Conservation (phyloP, 2,329 filamentous ascomycete species). For the Cytospora leucostoma region DNA sequence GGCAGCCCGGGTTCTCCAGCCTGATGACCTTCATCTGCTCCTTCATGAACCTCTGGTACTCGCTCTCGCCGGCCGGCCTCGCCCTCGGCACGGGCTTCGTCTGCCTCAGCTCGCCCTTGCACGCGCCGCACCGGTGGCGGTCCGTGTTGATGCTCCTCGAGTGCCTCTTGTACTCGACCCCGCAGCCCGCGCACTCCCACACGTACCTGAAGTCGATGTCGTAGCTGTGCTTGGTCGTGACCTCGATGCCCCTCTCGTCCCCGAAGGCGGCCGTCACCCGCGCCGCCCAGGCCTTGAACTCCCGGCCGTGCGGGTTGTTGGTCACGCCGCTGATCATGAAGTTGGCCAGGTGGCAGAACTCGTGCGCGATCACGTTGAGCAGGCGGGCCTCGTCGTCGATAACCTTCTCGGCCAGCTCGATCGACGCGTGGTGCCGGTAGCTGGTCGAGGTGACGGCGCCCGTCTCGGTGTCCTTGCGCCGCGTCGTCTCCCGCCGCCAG, state of each 20-base stretch:
- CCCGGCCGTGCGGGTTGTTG: slow-evolving; percentile 76
- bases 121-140: slow-evolving; percentile 75
- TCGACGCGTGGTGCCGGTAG: slow-evolving; percentile 66
- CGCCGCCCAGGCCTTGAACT: slow-evolving; percentile 76
- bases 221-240: slow-evolving; percentile 90
- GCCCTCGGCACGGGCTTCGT: slow-evolving; percentile 72
- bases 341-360: slow-evolving; percentile 92
- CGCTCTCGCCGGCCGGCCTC: slow-evolving; percentile 37
- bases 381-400: slow-evolving; percentile 77
- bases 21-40: slow-evolving; percentile 65
- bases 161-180: slow-evolving; percentile 76
- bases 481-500: slow-evolving; percentile 64
- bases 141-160: slow-evolving; percentile 78
- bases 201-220: slow-evolving; percentile 90
- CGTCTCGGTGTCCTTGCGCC: slow-evolving; percentile 36
- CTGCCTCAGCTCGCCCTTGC: slow-evolving; percentile 71
- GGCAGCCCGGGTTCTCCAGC: slow-evolving; percentile 55
- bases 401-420: slow-evolving; percentile 87
- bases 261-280: slow-evolving; percentile 59
- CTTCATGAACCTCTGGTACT: slow-evolving; percentile 61
- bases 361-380: slow-evolving; percentile 90
- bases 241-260: slow-evolving; percentile 64
- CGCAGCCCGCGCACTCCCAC: slow-evolving; percentile 76
- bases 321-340: slow-evolving; percentile 81
- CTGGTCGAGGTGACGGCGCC: slow-evolving; percentile 26